A percentile compares a stretch with the other conserved stretches of the same genome.
These are phyloP conservation scores for Ensete glaucum DNA, from an alignment of 176 grass and related monocot genomes.

Conservation along the genomic window DNA sequence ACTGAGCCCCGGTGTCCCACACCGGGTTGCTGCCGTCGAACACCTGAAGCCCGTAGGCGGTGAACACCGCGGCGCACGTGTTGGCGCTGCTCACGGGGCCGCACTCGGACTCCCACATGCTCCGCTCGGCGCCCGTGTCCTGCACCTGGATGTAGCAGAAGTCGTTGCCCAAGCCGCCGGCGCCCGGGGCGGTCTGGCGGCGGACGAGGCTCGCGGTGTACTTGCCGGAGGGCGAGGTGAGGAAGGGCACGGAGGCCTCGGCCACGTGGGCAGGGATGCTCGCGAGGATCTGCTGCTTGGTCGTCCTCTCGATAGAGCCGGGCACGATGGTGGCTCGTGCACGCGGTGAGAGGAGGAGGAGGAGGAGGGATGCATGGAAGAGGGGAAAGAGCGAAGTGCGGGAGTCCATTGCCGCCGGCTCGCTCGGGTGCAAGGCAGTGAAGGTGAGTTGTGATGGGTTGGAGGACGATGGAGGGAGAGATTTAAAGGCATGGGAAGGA, in stretches of 20 bases:
- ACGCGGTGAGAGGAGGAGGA: slow-evolving; percentile 5
- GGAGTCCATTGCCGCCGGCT: slow-evolving; percentile 15
- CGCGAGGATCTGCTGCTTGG: slow-evolving; percentile 83
- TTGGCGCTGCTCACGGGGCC: slow-evolving; percentile 57
- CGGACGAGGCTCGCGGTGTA: slow-evolving; percentile 57
- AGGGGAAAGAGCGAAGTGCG: slow-evolving; percentile 5
- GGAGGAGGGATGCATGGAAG: neutral
- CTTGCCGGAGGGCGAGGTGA: slow-evolving; percentile 58
- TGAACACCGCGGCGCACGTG: slow-evolving; percentile 61
- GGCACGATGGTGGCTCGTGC: slow-evolving; percentile 18
- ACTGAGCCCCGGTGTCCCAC: slow-evolving; percentile 53
- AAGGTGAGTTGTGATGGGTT: neutral
- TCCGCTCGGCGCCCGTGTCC: slow-evolving; percentile 23
- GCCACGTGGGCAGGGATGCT: slow-evolving; percentile 33
- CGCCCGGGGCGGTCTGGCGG: slow-evolving; percentile 34
- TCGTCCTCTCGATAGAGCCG: slow-evolving; percentile 44
- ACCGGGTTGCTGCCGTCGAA: slow-evolving; percentile 67
- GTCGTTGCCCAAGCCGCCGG: slow-evolving; percentile 68
- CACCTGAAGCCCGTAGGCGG: slow-evolving; percentile 63
- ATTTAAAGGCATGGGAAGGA: neutral
- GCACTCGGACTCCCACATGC: slow-evolving; percentile 86
- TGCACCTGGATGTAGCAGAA: slow-evolving; percentile 80
- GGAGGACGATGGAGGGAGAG: neutral
- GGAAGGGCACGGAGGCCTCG: slow-evolving; percentile 39
- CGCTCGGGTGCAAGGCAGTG: neutral